These are phyloP conservation scores for Clonostachys byssicola DNA, from an alignment of 2,329 filamentous ascomycete genomes.

Conservation along the genomic window DNA sequence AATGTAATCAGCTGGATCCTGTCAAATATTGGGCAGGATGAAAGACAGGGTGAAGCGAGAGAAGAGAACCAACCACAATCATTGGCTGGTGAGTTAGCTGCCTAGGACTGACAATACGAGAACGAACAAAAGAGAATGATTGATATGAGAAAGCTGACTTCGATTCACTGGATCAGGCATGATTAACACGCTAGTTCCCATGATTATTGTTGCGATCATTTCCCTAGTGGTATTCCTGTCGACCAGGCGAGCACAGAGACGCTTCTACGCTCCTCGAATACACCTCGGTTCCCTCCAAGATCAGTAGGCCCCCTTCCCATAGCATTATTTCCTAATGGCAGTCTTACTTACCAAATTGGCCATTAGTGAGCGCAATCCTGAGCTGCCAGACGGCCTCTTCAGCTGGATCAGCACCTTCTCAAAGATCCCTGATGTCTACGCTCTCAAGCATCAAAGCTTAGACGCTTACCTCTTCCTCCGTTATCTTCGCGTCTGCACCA, in stretches of 20 bases:
- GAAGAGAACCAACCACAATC: slow-evolving; percentile 19
- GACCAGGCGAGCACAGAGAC: slow-evolving; percentile 38
- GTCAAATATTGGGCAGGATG: slow-evolving; percentile 17
- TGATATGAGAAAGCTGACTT: no score
- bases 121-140: no score
- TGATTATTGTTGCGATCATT: slow-evolving; percentile 39
- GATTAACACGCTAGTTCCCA: slow-evolving; percentile 48
- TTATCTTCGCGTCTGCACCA: slow-evolving; percentile 71
- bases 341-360: neutral
- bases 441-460: slow-evolving; percentile 81
- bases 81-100: slow-evolving; percentile 17
- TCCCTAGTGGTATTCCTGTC: slow-evolving; percentile 48
- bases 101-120: no score
- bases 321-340: neutral
- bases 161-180: slow-evolving; percentile 17
- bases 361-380: slow-evolving; percentile 48
- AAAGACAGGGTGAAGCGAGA: slow-evolving; percentile 13
- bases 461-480: slow-evolving; percentile 87
- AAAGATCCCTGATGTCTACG: slow-evolving; percentile 66
- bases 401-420: slow-evolving; percentile 60
- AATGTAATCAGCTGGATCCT: slow-evolving; percentile 32
- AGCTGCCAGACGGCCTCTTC: slow-evolving; percentile 50
- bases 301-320: slow-evolving; percentile 30
- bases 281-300: slow-evolving; percentile 42
- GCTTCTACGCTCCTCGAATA: slow-evolving; percentile 52